These are phyloP conservation scores for Nicotiana paniculata DNA, from an alignment of 257 asterid species.

Conservation along the genomic window DNA sequence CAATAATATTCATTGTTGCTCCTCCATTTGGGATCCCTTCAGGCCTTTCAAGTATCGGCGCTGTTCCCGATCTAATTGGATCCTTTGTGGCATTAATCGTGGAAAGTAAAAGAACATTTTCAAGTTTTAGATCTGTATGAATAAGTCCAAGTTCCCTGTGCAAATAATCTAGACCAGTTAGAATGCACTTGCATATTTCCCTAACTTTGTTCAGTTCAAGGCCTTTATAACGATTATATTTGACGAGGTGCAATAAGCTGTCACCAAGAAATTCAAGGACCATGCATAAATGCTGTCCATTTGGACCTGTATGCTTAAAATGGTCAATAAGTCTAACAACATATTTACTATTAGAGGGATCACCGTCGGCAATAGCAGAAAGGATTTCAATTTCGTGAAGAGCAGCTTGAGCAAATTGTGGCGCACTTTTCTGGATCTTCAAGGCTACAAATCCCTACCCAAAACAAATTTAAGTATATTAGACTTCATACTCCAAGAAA, in stretches of 20 bases:
- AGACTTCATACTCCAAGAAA: background rate
- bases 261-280: slow-evolving; percentile 97
- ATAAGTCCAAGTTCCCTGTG: slow-evolving; percentile 68
- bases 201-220: slow-evolving; percentile 70
- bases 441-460: slow-evolving; percentile 75
- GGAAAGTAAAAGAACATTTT: slow-evolving; percentile 74
- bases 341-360: slow-evolving; percentile 53
- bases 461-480: slow-evolving; percentile 6
- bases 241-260: slow-evolving; percentile 71
- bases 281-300: slow-evolving; percentile 98
- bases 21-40: slow-evolving; percentile 74
- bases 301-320: slow-evolving; percentile 92
- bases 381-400: slow-evolving; percentile 85
- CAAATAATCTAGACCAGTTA: slow-evolving; percentile 86
- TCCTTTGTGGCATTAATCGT: slow-evolving; percentile 89
- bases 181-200: slow-evolving; percentile 86
- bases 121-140: slow-evolving; percentile 95
- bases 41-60: slow-evolving; percentile 80
- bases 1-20: slow-evolving; percentile 44
- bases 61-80: slow-evolving; percentile 64
- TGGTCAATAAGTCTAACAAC: slow-evolving; percentile 78
- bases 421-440: slow-evolving; percentile 98
- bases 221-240: slow-evolving; percentile 75
- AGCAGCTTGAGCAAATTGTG: slow-evolving; percentile 95
- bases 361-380: slow-evolving; percentile 75